These are phyloP conservation scores for Kwoniella dejecticola DNA, from an alignment of 768 basidiomycete genomes.

Conservation along the genomic window DNA sequence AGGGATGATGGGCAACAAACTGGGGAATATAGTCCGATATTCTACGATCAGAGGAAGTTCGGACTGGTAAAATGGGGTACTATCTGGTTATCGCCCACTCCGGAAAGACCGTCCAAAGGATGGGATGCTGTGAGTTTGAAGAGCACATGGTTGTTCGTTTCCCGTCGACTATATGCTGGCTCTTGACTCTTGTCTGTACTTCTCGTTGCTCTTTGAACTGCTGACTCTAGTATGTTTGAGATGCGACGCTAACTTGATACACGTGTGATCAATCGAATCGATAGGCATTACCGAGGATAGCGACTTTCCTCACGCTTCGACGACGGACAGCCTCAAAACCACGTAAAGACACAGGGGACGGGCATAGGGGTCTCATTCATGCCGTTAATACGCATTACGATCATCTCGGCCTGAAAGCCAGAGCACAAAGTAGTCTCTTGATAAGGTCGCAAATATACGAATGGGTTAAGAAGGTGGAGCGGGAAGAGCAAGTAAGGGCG, in stretches of 20 bases:
- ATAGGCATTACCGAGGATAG: slow-evolving; percentile 45
- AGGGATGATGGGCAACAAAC: slow-evolving; percentile 63
- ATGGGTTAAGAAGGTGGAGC: slow-evolving; percentile 24
- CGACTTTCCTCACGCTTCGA: slow-evolving; percentile 42
- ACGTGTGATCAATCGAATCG: background rate
- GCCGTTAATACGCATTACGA: slow-evolving; percentile 56
- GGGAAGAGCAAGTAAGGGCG: background rate
- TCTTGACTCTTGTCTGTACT: no score
- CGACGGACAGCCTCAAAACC: no score
- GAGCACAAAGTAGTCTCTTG: slow-evolving; percentile 48
- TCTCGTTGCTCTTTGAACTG: no score
- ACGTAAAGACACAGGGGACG: background rate
- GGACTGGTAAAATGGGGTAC: slow-evolving; percentile 34
- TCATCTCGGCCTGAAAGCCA: slow-evolving; percentile 46
- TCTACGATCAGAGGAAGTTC: slow-evolving; percentile 61
- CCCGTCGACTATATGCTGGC: no score
- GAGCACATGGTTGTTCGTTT: background rate
- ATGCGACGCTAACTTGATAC: slow-evolving; percentile 2
- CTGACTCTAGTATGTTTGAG: no score
- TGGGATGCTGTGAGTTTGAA: slow-evolving; percentile 55
- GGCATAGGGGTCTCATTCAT: slow-evolving; percentile 28
- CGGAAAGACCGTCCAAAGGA: slow-evolving; percentile 44
- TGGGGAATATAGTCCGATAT: slow-evolving; percentile 68
- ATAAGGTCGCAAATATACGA: slow-evolving; percentile 39
- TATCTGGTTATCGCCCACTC: slow-evolving; percentile 55